phyloP scores from a whole-genome alignment of 768 basidiomycete species.

The Boletus patriciae region DNA sequence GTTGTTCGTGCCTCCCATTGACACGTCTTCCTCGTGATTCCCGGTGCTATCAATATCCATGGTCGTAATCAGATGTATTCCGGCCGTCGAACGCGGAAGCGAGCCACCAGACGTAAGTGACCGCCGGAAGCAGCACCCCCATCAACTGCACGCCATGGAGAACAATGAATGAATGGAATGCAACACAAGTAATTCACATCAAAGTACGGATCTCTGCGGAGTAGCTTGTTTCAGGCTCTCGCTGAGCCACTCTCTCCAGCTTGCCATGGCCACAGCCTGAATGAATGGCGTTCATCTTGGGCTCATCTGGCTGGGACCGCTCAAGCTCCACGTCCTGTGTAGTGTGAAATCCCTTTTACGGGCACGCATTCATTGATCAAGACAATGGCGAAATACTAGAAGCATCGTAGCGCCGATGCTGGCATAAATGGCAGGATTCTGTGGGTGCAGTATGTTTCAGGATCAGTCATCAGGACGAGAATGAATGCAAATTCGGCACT shows the following conservation, averaged over 20 bases:
- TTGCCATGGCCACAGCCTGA: constrained; percentile 7
- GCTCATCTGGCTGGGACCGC: constrained; percentile 19
- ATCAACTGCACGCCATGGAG: constrained; percentile 22
- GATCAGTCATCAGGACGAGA: constrained; percentile 24
- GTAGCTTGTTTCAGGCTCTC: constrained; percentile 10
- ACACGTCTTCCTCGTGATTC: constrained; percentile 18
- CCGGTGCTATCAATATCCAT: constrained; percentile 23
- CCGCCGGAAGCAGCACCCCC: constrained; percentile 24
- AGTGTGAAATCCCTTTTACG: constrained; percentile 21
- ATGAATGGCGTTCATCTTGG: constrained; percentile 24
- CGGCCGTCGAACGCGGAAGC: constrained; percentile 32
- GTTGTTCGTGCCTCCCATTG: constrained; percentile 17
- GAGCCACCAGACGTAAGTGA: constrained; percentile 35
- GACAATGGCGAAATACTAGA: constrained; percentile 14
- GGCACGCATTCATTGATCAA: constrained; percentile 16
- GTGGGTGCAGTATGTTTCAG: constrained; percentile 22
- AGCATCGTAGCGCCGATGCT: constrained; percentile 23
- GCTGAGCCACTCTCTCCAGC: constrained; percentile 11
- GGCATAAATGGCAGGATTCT: constrained; percentile 24
- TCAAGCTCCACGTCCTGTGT: constrained; percentile 34
- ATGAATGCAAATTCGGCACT: constrained; percentile 33
- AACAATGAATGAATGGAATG: constrained; percentile 27
- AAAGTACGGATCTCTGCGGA: constrained; percentile 17
- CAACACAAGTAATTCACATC: constrained; percentile 14
- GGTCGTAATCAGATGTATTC: constrained; percentile 13